Evolutionary conservation across 805 yeast genomes (phyloP).

Genomic region (Wickerhamiella domercqiae): DNA sequence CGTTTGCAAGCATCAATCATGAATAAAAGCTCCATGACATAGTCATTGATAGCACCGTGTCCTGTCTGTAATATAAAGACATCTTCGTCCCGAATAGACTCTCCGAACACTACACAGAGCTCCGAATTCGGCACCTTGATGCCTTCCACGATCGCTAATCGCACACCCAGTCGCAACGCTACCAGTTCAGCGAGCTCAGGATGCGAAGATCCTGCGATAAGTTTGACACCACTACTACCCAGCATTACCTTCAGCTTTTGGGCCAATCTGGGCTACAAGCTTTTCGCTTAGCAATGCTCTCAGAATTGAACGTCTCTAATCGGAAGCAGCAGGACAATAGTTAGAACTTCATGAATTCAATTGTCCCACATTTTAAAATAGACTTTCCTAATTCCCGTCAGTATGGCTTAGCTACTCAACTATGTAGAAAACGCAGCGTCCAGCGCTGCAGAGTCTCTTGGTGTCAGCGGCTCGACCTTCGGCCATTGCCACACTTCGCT

Average conservation of each 20-base stretch:
- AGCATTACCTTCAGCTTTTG: constrained; percentile 14
- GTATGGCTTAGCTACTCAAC: too few species aligned
- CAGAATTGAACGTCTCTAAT: too few species aligned
- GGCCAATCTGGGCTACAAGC: too few species aligned
- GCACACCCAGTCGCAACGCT: constrained; percentile 45
- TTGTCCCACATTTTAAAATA: too few species aligned
- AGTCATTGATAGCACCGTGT: constrained; percentile 72
- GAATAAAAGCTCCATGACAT: constrained; percentile 71
- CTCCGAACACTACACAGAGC: constrained; percentile 39
- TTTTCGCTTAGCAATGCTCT: too few species aligned
- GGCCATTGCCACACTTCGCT: constrained; percentile 5
- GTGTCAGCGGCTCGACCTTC: constrained; percentile 5
- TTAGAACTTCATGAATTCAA: too few species aligned
- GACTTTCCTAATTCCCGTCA: too few species aligned
- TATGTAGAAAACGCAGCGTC: constrained; percentile 1
- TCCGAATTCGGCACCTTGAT: constrained; percentile 22
- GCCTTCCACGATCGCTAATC: constrained; percentile 42
- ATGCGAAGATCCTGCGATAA: constrained; percentile 44
- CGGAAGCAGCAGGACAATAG: too few species aligned
- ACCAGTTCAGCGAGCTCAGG: constrained; percentile 67
- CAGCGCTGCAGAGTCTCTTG: not conserved
- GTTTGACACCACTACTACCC: constrained; percentile 39
- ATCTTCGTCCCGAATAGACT: constrained; percentile 86
- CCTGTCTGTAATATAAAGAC: constrained; percentile 50
- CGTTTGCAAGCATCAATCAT: constrained; percentile 89